These are phyloP conservation scores for Talinum fruticosum DNA, from an alignment of 148 eudicot species.

Conservation along the genomic window DNA sequence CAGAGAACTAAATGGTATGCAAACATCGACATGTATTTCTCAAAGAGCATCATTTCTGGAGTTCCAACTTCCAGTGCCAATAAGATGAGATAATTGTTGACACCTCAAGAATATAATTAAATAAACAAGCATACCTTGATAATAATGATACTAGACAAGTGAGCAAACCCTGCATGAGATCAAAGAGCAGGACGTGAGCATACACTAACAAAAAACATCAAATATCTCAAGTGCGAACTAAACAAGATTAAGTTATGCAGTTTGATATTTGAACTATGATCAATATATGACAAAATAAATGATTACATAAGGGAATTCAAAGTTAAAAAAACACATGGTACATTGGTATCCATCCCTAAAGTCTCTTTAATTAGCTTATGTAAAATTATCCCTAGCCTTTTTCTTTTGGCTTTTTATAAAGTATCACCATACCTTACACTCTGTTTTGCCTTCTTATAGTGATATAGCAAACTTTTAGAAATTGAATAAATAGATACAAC, in stretches of 20 bases:
- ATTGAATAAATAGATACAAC: too few relatives aligned
- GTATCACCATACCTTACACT: too few relatives aligned
- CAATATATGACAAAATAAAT: neutral
- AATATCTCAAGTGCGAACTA: neutral
- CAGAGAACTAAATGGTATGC: conserved; percentile 2
- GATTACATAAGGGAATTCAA: neutral
- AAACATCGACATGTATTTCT: neutral
- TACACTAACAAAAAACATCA: neutral
- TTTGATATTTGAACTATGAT: neutral
- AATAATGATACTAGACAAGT: conserved; percentile 89
- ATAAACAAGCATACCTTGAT: conserved; percentile 59
- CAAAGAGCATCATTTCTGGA: neutral
- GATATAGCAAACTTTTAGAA: too few relatives aligned
- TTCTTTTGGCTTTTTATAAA: too few relatives aligned
- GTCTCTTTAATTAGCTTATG: neutral
- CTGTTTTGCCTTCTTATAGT: too few relatives aligned
- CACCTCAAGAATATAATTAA: neutral
- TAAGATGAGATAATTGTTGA: neutral
- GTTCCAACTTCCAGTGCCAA: neutral
- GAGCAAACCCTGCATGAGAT: conserved; percentile 79
- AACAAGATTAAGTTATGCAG: neutral
- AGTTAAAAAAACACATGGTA: neutral
- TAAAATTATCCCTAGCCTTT: neutral
- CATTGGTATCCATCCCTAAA: neutral
- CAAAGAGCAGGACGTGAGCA: conserved; percentile 16